Evolutionary conservation across 345 rosid genomes (phyloP).

Genomic region (Moricandia moricandioides): DNA sequence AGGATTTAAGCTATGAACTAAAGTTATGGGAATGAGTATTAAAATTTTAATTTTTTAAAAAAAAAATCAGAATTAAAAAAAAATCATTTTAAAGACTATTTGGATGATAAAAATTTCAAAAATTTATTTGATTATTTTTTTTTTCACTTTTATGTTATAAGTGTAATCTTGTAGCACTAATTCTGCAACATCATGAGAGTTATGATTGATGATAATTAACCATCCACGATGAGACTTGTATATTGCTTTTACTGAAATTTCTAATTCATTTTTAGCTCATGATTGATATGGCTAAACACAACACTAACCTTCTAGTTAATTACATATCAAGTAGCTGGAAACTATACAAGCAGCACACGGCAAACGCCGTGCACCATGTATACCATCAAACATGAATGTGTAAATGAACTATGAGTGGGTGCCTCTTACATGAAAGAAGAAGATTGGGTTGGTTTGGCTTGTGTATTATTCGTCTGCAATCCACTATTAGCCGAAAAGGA

Average conservation of each 20-base stretch:
- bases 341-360: not conserved
- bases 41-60: too few relatives aligned
- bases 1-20: too few relatives aligned
- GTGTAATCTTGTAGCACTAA: not conserved
- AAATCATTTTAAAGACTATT: too few relatives aligned
- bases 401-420: not conserved
- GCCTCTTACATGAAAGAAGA: not conserved
- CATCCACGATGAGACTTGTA: not conserved
- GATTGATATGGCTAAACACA: not conserved
- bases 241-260: not conserved
- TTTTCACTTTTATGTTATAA: not conserved
- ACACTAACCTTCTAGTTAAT: not conserved
- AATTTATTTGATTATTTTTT: too few relatives aligned
- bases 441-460: not conserved
- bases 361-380: not conserved
- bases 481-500: slow-evolving; percentile 31
- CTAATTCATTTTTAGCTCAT: not conserved
- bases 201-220: not conserved
- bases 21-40: too few relatives aligned
- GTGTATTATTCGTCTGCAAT: slow-evolving; percentile 32
- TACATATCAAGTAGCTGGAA: not conserved
- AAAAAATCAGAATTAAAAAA: too few relatives aligned
- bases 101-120: too few relatives aligned
- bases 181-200: not conserved
- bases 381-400: not conserved